These are phyloP conservation scores for Penicillium angulare DNA, from an alignment of 495 filamentous ascomycete genomes.

Conservation along the genomic window DNA sequence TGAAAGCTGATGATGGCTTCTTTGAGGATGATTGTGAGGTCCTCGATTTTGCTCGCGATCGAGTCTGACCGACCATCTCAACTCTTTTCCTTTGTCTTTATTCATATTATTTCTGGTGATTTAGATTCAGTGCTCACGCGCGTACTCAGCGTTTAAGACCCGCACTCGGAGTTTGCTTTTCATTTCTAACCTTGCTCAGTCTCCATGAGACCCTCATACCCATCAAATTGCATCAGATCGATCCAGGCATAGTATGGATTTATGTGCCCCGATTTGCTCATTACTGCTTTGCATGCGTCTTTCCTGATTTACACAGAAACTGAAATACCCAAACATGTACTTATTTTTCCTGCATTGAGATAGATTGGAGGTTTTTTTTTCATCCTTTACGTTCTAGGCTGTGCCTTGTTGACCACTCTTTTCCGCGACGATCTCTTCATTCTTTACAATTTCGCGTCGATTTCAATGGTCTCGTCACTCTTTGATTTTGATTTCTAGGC, in stretches of 20 bases:
- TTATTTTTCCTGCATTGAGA: slow-evolving; percentile 11
- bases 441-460: background rate
- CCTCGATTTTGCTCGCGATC: slow-evolving; percentile 83
- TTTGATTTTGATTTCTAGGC: slow-evolving; percentile 1
- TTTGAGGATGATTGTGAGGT: slow-evolving; percentile 95
- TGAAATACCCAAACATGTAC: slow-evolving; percentile 21
- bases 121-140: slow-evolving; percentile 18
- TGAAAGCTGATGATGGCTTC: slow-evolving; percentile 72
- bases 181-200: slow-evolving; percentile 1
- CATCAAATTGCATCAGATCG: slow-evolving; percentile 24
- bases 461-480: too few species aligned
- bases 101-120: slow-evolving; percentile 10
- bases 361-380: slow-evolving; percentile 22
- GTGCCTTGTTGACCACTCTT: background rate
- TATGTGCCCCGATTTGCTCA: slow-evolving; percentile 8
- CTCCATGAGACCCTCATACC: slow-evolving; percentile 3
- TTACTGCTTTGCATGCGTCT: slow-evolving; percentile 3
- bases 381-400: too few species aligned
- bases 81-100: background rate
- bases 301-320: slow-evolving; percentile 20
- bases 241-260: slow-evolving; percentile 8
- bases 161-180: slow-evolving; percentile 15
- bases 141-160: slow-evolving; percentile 19
- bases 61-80: slow-evolving; percentile 57
- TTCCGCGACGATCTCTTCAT: background rate